phyloP scores from a whole-genome alignment of 768 basidiomycete species.

The Rhodocollybia butyracea region DNA sequence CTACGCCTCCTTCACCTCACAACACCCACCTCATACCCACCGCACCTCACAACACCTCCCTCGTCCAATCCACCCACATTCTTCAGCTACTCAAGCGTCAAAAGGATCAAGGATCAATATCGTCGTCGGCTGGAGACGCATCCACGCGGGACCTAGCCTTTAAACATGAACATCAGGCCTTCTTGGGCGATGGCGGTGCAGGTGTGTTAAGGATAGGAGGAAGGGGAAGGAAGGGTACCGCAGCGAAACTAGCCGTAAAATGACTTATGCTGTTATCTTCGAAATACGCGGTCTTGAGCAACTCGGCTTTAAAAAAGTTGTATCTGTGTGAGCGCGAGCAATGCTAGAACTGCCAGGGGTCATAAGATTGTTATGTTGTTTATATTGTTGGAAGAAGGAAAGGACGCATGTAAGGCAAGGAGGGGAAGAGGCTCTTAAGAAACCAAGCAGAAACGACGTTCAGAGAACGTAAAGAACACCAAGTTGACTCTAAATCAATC shows the following conservation, averaged over 20 bases:
- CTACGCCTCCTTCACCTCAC: too few species aligned
- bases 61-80: constrained; percentile 58
- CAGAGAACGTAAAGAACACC: too few species aligned
- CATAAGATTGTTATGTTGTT: too few species aligned
- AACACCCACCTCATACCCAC: too few species aligned
- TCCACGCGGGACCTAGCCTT: constrained; percentile 88
- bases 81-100: constrained; percentile 81
- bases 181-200: constrained; percentile 64
- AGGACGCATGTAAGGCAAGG: too few species aligned
- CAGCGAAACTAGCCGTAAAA: constrained; percentile 84
- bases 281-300: constrained; percentile 69
- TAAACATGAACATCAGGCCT: constrained; percentile 89
- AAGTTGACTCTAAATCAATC: too few species aligned
- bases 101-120: constrained; percentile 71
- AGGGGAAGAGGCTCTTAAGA: too few species aligned
- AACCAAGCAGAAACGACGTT: too few species aligned
- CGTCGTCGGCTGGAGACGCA: constrained; percentile 81
- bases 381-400: too few species aligned
- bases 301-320: constrained; percentile 87
- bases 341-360: too few species aligned
- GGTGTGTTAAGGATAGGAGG: constrained; percentile 30
- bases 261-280: constrained; percentile 81
- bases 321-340: too few species aligned
- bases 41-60: constrained; percentile 30
- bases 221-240: constrained; percentile 38